Evolutionary conservation across 441 rosid genomes (phyloP).

Genomic region (Breynia disticha): DNA sequence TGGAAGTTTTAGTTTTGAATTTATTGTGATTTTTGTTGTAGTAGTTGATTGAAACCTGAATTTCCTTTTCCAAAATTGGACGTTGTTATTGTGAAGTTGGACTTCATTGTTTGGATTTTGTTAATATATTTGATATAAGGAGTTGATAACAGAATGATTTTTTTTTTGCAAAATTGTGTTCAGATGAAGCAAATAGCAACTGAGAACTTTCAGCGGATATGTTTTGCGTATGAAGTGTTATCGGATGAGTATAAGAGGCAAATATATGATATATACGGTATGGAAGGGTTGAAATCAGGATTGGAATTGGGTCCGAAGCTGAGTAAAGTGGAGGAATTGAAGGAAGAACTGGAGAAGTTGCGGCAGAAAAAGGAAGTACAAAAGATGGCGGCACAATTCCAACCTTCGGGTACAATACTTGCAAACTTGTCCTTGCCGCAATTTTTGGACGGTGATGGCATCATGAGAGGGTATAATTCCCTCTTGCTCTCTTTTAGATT

Average conservation of each 20-base stretch:
- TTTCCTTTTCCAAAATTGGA: too few species aligned
- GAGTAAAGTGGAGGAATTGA: slow-evolving; percentile 70
- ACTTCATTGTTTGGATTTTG: too few species aligned
- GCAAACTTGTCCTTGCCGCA: slow-evolving; percentile 65
- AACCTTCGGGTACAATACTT: slow-evolving; percentile 57
- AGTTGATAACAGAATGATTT: not conserved
- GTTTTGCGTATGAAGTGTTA: slow-evolving; percentile 82
- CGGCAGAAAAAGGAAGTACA: slow-evolving; percentile 56
- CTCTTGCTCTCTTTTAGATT: not conserved
- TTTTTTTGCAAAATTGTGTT: not conserved
- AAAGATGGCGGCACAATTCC: slow-evolving; percentile 48
- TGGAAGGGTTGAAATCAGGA: slow-evolving; percentile 85
- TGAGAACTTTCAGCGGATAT: slow-evolving; percentile 75
- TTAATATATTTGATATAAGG: too few species aligned
- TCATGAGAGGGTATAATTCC: slow-evolving; percentile 64
- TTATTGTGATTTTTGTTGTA: too few species aligned
- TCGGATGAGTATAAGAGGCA: slow-evolving; percentile 74
- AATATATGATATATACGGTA: slow-evolving; percentile 83
- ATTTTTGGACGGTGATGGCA: slow-evolving; percentile 64
- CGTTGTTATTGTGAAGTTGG: too few species aligned
- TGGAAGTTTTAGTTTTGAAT: too few species aligned
- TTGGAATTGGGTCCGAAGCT: slow-evolving; percentile 83
- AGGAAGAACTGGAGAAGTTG: slow-evolving; percentile 71
- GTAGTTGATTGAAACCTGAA: too few species aligned
- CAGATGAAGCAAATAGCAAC: slow-evolving; percentile 93